Percentiles rank a stretch among this genome's conserved stretches.
phyloP scores from a whole-genome alignment of 129 eudicot species.

The Ambrosia artemisiifolia region DNA sequence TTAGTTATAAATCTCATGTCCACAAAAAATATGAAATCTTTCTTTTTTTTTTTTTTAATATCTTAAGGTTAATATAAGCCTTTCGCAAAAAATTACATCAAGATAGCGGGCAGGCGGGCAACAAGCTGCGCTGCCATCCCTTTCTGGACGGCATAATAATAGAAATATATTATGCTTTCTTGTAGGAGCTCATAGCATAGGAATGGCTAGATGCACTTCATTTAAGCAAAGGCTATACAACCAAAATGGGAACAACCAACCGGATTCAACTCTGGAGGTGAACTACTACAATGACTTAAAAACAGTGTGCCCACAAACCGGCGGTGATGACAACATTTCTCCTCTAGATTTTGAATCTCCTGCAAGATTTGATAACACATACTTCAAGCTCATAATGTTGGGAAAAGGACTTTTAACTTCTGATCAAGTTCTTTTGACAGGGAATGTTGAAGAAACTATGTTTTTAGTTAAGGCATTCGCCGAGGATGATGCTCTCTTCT shows the following conservation, averaged over 20 bases:
- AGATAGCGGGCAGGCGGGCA: too few relatives aligned
- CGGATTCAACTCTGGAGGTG: slow-evolving; percentile 73
- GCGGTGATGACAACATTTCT: slow-evolving; percentile 72
- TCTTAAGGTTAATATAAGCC: too few relatives aligned
- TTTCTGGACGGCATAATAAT: too few relatives aligned
- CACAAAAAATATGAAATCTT: background rate
- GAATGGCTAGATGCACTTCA: slow-evolving; percentile 75
- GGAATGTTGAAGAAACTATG: slow-evolving; percentile 47
- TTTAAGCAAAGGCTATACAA: slow-evolving; percentile 81
- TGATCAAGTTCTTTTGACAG: slow-evolving; percentile 72
- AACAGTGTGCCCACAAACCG: slow-evolving; percentile 59
- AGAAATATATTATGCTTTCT: background rate
- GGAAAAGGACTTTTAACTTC: slow-evolving; percentile 86
- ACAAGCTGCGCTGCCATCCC: too few relatives aligned
- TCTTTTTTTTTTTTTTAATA: too few relatives aligned
- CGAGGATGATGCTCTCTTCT: slow-evolving; percentile 57
- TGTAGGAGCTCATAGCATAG: slow-evolving; percentile 88
- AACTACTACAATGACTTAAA: slow-evolving; percentile 63
- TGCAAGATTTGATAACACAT: slow-evolving; percentile 68
- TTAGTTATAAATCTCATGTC: slow-evolving; percentile 9
- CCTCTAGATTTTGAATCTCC: slow-evolving; percentile 77
- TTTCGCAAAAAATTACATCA: too few relatives aligned
- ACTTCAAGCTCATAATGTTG: slow-evolving; percentile 73
- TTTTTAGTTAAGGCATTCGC: slow-evolving; percentile 61
- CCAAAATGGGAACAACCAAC: slow-evolving; percentile 70